Conservation (phyloP, 768 basidiomycete species). For the Hemileccinum impolitum region DNA sequence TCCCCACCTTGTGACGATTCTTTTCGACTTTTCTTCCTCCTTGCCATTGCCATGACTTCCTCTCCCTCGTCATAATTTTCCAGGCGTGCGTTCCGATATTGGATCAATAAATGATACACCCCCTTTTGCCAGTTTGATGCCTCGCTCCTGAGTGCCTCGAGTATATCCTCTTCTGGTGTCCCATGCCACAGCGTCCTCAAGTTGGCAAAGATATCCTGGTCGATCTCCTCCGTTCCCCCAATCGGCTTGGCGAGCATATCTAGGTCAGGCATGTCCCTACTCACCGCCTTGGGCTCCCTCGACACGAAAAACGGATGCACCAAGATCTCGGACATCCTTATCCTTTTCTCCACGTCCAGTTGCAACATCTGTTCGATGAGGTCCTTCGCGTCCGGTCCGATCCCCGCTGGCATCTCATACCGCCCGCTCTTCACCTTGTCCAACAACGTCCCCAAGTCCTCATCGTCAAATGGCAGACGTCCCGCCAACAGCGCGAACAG, state of each 20-base stretch:
- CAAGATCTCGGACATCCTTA: constrained; percentile 80
- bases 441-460: constrained; percentile 72
- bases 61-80: constrained; percentile 76
- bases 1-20: constrained; percentile 28
- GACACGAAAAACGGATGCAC: constrained; percentile 75
- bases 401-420: constrained; percentile 70
- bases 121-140: constrained; percentile 94
- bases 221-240: constrained; percentile 60
- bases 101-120: constrained; percentile 86
- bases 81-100: constrained; percentile 73
- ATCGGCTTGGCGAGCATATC: constrained; percentile 71
- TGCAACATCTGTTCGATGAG: constrained; percentile 79
- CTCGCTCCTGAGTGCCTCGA: constrained; percentile 57
- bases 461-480: constrained; percentile 89
- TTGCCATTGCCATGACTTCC: constrained; percentile 35
- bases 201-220: constrained; percentile 87
- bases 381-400: constrained; percentile 70
- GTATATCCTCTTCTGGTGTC: constrained; percentile 68
- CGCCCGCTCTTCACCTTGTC: constrained; percentile 73
- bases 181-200: constrained; percentile 90
- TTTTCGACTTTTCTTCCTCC: constrained; percentile 35
- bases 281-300: constrained; percentile 43
- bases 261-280: constrained; percentile 52
- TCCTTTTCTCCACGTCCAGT: constrained; percentile 68
- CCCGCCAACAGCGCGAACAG: constrained; percentile 87